These are phyloP conservation scores for Paxillus ammoniavirescens DNA, from an alignment of 768 basidiomycete genomes.

Conservation along the genomic window DNA sequence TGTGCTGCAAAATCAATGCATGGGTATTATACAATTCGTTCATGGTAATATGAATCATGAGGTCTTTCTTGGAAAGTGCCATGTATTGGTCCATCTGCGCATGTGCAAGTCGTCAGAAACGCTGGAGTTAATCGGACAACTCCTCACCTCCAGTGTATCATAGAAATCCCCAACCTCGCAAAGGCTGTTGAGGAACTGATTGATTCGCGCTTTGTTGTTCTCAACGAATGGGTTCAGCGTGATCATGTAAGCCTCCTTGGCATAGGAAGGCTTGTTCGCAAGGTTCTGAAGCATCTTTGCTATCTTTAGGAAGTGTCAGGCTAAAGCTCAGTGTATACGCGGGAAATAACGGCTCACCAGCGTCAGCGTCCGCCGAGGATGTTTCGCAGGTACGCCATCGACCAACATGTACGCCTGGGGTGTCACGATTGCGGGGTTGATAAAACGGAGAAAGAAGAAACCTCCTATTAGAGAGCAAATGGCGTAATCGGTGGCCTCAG, in stretches of 20 bases:
- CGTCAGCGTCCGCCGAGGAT: conserved; percentile 93
- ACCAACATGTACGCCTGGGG: conserved; percentile 99
- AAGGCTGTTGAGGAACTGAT: conserved; percentile 92
- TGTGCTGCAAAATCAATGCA: conserved; percentile 90
- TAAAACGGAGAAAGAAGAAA: conserved; percentile 99
- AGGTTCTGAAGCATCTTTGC: conserved; percentile 99
- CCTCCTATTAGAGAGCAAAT: conserved; percentile 99
- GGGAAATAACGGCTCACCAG: conserved; percentile 47
- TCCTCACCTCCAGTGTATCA: conserved; percentile 88
- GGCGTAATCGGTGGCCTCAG: conserved; percentile 96
- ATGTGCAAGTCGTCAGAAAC: background rate
- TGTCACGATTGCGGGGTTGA: conserved; percentile 98
- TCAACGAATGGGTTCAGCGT: conserved; percentile 98
- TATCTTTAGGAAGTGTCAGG: conserved; percentile 53
- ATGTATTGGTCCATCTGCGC: conserved; percentile 98
- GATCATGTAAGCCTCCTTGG: conserved; percentile 99
- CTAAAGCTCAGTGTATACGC: background rate
- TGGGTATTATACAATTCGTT: conserved; percentile 99
- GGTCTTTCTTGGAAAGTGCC: conserved; percentile 98
- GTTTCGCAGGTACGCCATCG: conserved; percentile 95
- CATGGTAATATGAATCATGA: conserved; percentile 96
- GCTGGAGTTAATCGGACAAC: background rate
- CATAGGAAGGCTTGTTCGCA: conserved; percentile 97
- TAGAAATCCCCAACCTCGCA: conserved; percentile 99
- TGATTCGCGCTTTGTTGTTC: conserved; percentile 97